Percentiles rank a stretch among this genome's conserved stretches.
phyloP scores from a whole-genome alignment of 441 rosid genomes.

The Euphorbia corollata region DNA sequence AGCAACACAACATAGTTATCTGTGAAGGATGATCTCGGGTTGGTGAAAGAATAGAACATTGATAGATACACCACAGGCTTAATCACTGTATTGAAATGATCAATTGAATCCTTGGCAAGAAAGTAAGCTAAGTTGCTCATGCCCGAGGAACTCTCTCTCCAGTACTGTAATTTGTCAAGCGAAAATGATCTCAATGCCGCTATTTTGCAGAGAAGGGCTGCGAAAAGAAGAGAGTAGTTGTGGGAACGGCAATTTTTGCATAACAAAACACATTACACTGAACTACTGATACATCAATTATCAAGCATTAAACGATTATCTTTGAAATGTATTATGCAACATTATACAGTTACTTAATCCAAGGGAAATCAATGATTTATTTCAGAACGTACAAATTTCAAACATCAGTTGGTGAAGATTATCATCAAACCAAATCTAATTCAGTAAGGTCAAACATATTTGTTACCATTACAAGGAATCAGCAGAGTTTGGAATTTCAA shows the following conservation, averaged over 20 bases:
- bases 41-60: slow-evolving; percentile 87
- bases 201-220: slow-evolving; percentile 91
- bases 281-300: not conserved
- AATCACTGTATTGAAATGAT: slow-evolving; percentile 68
- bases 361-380: not conserved
- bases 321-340: not conserved
- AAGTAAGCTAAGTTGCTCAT: slow-evolving; percentile 89
- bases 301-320: not conserved
- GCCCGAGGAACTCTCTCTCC: slow-evolving; percentile 86
- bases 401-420: not conserved
- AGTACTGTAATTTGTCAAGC: slow-evolving; percentile 73
- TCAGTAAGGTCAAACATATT: not conserved
- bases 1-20: slow-evolving; percentile 72
- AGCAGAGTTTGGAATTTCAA: not conserved
- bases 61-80: slow-evolving; percentile 90
- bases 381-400: not conserved
- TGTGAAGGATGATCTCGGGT: slow-evolving; percentile 66
- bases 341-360: not conserved
- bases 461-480: not conserved
- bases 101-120: slow-evolving; percentile 76
- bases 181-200: slow-evolving; percentile 84
- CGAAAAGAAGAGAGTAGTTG: slow-evolving; percentile 13
- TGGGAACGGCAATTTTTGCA: not conserved
- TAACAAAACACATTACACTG: not conserved
- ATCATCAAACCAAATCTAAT: not conserved